Conservation (phyloP, 1,139 yeast species). For the Candida anutae region DNA sequence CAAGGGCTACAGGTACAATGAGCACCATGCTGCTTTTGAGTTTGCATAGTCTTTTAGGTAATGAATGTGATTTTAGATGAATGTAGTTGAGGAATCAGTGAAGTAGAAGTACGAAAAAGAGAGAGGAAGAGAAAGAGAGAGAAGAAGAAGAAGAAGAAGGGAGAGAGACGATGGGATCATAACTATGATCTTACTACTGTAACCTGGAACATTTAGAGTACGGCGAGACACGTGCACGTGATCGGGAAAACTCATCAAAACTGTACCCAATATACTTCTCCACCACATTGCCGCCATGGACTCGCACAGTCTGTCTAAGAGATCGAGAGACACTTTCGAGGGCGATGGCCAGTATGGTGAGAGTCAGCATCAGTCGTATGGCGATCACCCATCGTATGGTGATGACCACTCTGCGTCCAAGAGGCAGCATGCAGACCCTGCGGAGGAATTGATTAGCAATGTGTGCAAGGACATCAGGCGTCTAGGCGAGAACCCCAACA, state of each 20-base stretch:
- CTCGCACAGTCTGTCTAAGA: conserved; percentile 16
- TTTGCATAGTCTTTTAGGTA: no score
- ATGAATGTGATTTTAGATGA: background rate
- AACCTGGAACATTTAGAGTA: no score
- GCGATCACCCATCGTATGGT: conserved; percentile 2
- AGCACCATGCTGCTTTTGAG: no score
- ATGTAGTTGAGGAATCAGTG: conserved; percentile 1
- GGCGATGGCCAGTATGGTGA: conserved; percentile 7
- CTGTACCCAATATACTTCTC: no score
- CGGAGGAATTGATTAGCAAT: conserved; percentile 32
- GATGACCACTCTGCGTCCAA: conserved; percentile 19
- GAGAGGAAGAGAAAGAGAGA: background rate
- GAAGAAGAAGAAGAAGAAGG: background rate
- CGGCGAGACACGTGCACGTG: no score
- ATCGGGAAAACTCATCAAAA: no score
- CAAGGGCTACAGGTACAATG: conserved; percentile 43
- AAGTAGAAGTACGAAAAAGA: background rate
- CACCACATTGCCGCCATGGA: no score
- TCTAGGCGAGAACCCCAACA: conserved; percentile 55
- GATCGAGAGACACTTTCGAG: conserved; percentile 37
- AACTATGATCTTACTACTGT: no score
- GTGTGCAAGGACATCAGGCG: conserved; percentile 52
- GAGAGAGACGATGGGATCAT: background rate
- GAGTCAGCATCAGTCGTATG: conserved; percentile 5
- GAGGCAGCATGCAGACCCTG: conserved; percentile 35